Evolutionary conservation across 179 eudicot species (phyloP), one percentile per base, ranked within the genome.

Genomic region (Beta lomatogona): DNA sequence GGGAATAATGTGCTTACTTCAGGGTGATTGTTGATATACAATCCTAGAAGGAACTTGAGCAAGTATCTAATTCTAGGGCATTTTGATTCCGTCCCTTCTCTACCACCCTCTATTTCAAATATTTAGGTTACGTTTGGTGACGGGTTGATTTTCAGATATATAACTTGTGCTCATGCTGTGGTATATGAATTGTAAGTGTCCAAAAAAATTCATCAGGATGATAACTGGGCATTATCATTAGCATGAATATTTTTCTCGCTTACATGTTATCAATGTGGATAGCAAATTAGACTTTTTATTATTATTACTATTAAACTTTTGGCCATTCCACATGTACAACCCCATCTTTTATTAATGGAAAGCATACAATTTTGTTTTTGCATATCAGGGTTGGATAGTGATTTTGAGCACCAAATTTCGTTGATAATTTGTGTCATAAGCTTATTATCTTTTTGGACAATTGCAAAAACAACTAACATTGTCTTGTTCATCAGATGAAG

Each of bases 401-500:
- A 0, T n/a, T 46, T 46, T 48, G 46, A 31, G 14, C 52, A 25
- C 14, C 22, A 15, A 50, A 64, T 2, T 10, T 12, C 60, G 45
- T 9, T 4, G 8, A 19, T 21, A 18, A 5, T 6, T 15, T 63
- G 77, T 63, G 72, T 66, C 57, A 45, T 13, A 36, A 36, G 41
- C 41, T 36, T 36, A 36, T 36, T 36, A 36, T 36, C 41, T 36
- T 36, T 36, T 2, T 36, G 41, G 41, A 36, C 41, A 1, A 36
- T 36, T 36, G 41, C 41, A 36, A 36, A 61, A 55, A 21, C n/a
- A 71, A 22, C 73, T 81, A 14, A 81, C 28, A 12, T 2, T 41
- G 28, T 28, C 77, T 77, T 48, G 63, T 70, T 36, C 28, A 44
- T 55, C 90, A 92, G 97, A 89, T 89, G 75, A 90, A 91, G 76